These are phyloP conservation scores for Hondaea fermentalgiana DNA, from an alignment of 108 stramenopile genomes.

Conservation along the genomic window DNA sequence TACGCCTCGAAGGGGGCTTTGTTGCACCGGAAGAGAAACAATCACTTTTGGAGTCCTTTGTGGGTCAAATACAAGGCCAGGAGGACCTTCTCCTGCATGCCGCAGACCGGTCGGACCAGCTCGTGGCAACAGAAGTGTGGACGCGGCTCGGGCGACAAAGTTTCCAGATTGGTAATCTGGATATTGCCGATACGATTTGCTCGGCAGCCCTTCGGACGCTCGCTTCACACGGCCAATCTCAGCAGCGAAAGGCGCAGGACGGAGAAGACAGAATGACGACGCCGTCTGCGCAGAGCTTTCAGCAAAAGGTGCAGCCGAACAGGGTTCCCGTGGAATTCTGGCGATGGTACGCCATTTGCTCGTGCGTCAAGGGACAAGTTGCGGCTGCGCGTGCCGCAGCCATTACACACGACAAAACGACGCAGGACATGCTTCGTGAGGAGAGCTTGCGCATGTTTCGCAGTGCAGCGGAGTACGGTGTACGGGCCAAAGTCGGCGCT, in stretches of 20 bases:
- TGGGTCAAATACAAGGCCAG: not conserved
- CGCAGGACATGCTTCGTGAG: conserved; percentile 33
- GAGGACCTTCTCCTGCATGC: not conserved
- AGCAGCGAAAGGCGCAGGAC: too few relatives aligned
- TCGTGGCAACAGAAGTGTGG: not conserved
- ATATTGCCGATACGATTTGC: not conserved
- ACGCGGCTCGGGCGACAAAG: not conserved
- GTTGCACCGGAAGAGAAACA: not conserved
- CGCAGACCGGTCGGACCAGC: not conserved
- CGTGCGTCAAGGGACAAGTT: conserved; percentile 25
- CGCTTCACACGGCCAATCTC: not conserved
- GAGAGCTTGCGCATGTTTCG: conserved; percentile 28
- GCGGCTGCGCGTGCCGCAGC: conserved; percentile 18
- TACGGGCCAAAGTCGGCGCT: not conserved
- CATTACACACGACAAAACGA: conserved; percentile 33
- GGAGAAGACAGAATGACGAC: too few relatives aligned
- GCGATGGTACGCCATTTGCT: conserved; percentile 38
- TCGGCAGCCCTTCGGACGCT: not conserved
- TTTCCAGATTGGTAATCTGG: not conserved
- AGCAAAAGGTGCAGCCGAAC: not conserved
- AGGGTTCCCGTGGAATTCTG: not conserved
- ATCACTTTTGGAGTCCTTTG: not conserved
- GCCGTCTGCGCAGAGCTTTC: too few relatives aligned
- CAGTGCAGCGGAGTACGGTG: conserved; percentile 18
- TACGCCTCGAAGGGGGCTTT: not conserved